Conservation (phyloP, 2,329 filamentous ascomycete genomes). For the Lizonia empirigonia region DNA sequence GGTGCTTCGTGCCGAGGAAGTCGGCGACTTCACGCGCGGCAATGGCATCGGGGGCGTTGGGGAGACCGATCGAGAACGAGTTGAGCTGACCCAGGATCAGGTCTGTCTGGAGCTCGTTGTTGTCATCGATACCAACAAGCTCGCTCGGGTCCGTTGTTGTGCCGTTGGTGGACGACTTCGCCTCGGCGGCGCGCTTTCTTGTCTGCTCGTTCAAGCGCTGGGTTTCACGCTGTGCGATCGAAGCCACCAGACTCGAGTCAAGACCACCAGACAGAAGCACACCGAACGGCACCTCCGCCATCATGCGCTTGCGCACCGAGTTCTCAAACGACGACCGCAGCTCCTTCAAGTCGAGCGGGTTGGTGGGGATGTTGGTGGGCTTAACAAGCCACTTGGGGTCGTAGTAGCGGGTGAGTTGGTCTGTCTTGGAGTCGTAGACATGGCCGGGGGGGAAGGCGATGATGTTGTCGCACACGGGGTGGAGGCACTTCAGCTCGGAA, state of each 20-base stretch:
- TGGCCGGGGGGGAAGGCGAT: constrained; percentile 93
- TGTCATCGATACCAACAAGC: constrained; percentile 92
- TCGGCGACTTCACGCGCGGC: constrained; percentile 92
- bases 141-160: constrained; percentile 43
- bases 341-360: constrained; percentile 80
- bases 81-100: constrained; percentile 94
- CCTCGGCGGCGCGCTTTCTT: constrained; percentile 48
- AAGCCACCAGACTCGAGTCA: constrained; percentile 92
- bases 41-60: constrained; percentile 87
- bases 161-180: constrained; percentile 30
- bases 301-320: constrained; percentile 92
- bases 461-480: constrained; percentile 94
- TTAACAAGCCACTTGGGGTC: constrained; percentile 89
- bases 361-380: constrained; percentile 74
- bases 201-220: constrained; percentile 73
- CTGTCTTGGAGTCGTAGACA: constrained; percentile 92
- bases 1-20: constrained; percentile 96
- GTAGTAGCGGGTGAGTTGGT: constrained; percentile 84
- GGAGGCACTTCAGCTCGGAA: constrained; percentile 92
- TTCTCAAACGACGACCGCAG: constrained; percentile 84
- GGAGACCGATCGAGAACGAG: constrained; percentile 97
- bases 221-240: constrained; percentile 94
- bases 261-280: constrained; percentile 93
- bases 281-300: constrained; percentile 98
- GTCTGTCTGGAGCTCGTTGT: constrained; percentile 85